Percentiles rank a stretch among this genome's conserved stretches.
Evolutionary conservation across 106 monocot species (phyloP).

Genomic region (Platanthera zijinensis): DNA sequence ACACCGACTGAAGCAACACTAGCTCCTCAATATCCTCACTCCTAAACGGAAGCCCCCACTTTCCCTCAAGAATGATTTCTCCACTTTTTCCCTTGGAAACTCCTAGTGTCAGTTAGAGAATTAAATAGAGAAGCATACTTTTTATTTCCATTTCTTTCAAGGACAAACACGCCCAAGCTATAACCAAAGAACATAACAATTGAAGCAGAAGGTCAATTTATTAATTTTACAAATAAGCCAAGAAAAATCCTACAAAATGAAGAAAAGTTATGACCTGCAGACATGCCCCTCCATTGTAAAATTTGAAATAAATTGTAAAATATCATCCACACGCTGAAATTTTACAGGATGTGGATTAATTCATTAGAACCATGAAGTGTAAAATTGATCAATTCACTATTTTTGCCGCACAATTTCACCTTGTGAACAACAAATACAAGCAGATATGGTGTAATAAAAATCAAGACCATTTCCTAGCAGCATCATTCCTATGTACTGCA

Average conservation of each 20-base stretch:
- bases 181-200: conserved; percentile 7
- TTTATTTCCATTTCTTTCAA: conserved; percentile 79
- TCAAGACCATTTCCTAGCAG: too few relatives aligned
- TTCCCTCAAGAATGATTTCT: conserved; percentile 99
- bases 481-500: too few relatives aligned
- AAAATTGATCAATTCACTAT: background rate
- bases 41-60: too few relatives aligned
- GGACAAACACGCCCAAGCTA: conserved; percentile 87
- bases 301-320: too few relatives aligned
- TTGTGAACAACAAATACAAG: too few relatives aligned
- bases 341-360: background rate
- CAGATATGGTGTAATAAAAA: too few relatives aligned
- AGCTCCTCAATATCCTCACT: too few relatives aligned
- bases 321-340: too few relatives aligned
- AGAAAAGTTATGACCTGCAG: too few relatives aligned
- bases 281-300: too few relatives aligned
- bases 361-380: background rate
- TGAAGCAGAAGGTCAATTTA: background rate
- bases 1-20: too few relatives aligned
- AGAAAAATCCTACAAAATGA: too few relatives aligned
- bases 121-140: conserved; percentile 85
- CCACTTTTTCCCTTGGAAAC: conserved; percentile 99
- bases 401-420: conserved; percentile 29
- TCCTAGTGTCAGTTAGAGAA: conserved; percentile 45
- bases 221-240: background rate